A percentile compares a stretch with the other conserved stretches of the same genome.
Evolutionary conservation across 2,329 filamentous ascomycete species (phyloP).

Genomic region (Exophiala calicioides): DNA sequence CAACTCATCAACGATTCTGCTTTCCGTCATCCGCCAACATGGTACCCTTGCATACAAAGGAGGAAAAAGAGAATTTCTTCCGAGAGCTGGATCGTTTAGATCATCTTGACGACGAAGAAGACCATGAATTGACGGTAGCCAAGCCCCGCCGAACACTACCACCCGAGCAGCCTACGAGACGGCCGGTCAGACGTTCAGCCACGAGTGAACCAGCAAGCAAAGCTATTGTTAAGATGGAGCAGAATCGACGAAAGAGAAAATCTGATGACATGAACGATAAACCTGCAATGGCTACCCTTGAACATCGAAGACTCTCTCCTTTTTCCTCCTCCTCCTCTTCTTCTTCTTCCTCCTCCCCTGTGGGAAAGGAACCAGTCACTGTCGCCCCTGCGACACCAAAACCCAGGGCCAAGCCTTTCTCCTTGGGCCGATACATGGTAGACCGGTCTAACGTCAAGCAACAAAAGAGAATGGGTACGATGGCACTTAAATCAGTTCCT

Average conservation of each 20-base stretch:
- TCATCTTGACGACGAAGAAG: conserved; percentile 30
- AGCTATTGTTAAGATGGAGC: background rate
- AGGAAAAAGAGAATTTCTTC: conserved; percentile 31
- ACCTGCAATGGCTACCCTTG: no score
- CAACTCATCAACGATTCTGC: background rate
- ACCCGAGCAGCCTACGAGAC: background rate
- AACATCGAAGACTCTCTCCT: no score
- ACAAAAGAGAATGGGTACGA: conserved; percentile 40
- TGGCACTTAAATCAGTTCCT: conserved; percentile 41
- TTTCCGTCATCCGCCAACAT: conserved; percentile 10
- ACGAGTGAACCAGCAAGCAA: background rate
- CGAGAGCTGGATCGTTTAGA: conserved; percentile 27
- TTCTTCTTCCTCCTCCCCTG: no score
- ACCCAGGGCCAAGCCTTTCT: no score
- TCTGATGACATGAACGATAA: background rate
- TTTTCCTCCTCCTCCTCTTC: no score
- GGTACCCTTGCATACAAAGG: conserved; percentile 16
- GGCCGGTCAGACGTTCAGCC: background rate
- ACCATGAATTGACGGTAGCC: conserved; percentile 30
- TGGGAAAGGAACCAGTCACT: conserved; percentile 6
- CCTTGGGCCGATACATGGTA: conserved; percentile 9
- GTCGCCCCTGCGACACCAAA: background rate
- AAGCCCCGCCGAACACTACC: no score
- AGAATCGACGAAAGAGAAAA: background rate
- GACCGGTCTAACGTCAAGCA: conserved; percentile 32